Conservation (phyloP, 768 basidiomycete species). For the Lactarius psammicola region DNA sequence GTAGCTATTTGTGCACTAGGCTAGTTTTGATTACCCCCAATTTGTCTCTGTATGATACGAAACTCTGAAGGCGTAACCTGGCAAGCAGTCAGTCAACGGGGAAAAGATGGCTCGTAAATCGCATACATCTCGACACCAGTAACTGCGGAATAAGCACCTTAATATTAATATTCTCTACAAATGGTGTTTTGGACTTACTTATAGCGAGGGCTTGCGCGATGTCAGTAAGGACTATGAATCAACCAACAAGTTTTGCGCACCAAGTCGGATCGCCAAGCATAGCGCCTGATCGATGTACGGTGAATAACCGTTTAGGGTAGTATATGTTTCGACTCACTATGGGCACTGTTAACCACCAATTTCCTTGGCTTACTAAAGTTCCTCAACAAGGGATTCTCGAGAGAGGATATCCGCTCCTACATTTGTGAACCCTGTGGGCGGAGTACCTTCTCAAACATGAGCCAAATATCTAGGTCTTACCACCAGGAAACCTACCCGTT, state of each 20-base stretch:
- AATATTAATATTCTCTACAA: background rate
- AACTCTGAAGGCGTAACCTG: constrained; percentile 11
- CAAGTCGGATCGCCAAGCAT: constrained; percentile 2
- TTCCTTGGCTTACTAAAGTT: constrained; percentile 21
- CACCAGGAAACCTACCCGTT: constrained; percentile 13
- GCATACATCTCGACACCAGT: constrained; percentile 11
- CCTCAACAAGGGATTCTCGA: background rate
- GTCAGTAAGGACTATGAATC: background rate
- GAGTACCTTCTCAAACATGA: constrained; percentile 16
- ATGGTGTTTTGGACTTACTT: background rate
- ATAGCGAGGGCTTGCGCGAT: background rate
- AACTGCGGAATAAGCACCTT: background rate
- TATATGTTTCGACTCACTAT: constrained; percentile 7
- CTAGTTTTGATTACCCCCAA: constrained; percentile 7
- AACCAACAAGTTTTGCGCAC: constrained; percentile 1
- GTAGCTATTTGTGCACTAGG: background rate
- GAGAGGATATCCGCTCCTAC: background rate
- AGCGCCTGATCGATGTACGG: background rate
- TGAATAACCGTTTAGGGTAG: background rate
- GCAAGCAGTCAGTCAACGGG: background rate
- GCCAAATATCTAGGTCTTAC: background rate
- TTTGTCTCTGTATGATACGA: background rate
- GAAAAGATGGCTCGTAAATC: background rate
- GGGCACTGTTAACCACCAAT: constrained; percentile 18
- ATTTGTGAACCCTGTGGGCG: constrained; percentile 18